A percentile compares a stretch with the other conserved stretches of the same genome.
These are phyloP conservation scores for Theobroma grandiflorum DNA, from an alignment of 441 rosid species.

Conservation along the genomic window DNA sequence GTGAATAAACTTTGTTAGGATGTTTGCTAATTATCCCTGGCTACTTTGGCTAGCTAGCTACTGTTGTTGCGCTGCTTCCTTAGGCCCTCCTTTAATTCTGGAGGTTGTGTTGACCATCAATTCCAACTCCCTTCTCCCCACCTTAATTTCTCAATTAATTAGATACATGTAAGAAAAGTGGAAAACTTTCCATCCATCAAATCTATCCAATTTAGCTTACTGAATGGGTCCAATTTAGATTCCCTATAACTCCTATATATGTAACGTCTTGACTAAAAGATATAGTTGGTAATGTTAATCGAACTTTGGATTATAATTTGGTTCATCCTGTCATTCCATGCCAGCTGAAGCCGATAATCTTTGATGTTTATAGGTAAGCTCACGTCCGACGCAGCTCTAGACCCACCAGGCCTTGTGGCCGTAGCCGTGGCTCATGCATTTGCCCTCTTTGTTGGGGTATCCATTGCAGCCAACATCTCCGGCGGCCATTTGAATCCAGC, in stretches of 20 bases:
- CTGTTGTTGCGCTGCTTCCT: background rate
- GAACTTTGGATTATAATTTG: background rate
- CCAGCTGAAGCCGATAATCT: background rate
- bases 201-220: no score
- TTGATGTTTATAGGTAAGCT: slow-evolving; percentile 50
- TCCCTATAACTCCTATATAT: no score
- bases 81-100: background rate
- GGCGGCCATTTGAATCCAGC: slow-evolving; percentile 95
- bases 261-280: no score
- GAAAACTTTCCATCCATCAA: no score
- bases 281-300: no score
- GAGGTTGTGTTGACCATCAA: background rate
- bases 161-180: no score
- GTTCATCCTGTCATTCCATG: background rate
- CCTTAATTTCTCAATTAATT: no score
- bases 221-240: no score
- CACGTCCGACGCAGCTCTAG: slow-evolving; percentile 72
- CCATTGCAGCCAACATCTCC: slow-evolving; percentile 91
- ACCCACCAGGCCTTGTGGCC: slow-evolving; percentile 85
- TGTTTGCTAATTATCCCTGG: background rate
- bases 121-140: no score
- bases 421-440: slow-evolving; percentile 86
- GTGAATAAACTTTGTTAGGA: background rate
- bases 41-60: background rate
- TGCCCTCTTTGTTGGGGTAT: slow-evolving; percentile 80